Percentiles rank a stretch among this genome's conserved stretches.
These are phyloP conservation scores for Chaetomiaceae sp. DNA, from an alignment of 2,329 filamentous ascomycete genomes.

Conservation along the genomic window DNA sequence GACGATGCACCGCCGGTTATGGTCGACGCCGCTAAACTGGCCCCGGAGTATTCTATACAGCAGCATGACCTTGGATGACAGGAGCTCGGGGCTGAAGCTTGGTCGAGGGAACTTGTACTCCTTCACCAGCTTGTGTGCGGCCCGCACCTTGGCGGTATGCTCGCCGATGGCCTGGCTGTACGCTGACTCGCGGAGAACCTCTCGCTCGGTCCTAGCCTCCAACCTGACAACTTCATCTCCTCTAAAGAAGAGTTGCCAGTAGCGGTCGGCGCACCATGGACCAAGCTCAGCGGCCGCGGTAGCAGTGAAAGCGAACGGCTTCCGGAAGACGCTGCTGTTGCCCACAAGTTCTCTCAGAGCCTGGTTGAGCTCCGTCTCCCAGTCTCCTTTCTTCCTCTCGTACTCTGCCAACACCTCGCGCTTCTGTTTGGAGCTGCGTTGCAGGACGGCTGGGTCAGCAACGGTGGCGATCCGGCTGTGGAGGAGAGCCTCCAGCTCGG, in stretches of 20 bases:
- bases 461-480: constrained; percentile 80
- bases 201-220: constrained; percentile 47
- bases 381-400: constrained; percentile 42
- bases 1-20: constrained; percentile 66
- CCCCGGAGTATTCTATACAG: constrained; percentile 58
- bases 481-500: constrained; percentile 70
- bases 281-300: constrained; percentile 65
- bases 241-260: constrained; percentile 68
- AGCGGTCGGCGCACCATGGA: constrained; percentile 76
- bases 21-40: constrained; percentile 57
- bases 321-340: constrained; percentile 45
- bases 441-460: constrained; percentile 49
- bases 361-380: constrained; percentile 61
- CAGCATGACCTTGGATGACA: constrained; percentile 70
- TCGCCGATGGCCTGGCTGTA: constrained; percentile 42
- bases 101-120: constrained; percentile 43
- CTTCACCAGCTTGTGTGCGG: constrained; percentile 55
- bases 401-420: constrained; percentile 58
- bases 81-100: constrained; percentile 28
- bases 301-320: constrained; percentile 56
- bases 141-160: constrained; percentile 52
- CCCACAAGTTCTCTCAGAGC: constrained; percentile 46
- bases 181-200: constrained; percentile 16
- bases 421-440: constrained; percentile 54
- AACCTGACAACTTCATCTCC: constrained; percentile 59